Evolutionary conservation across 305 asterid species (phyloP), one percentile per base, ranked within the genome.

Genomic region (Fraxinus latifolia): DNA sequence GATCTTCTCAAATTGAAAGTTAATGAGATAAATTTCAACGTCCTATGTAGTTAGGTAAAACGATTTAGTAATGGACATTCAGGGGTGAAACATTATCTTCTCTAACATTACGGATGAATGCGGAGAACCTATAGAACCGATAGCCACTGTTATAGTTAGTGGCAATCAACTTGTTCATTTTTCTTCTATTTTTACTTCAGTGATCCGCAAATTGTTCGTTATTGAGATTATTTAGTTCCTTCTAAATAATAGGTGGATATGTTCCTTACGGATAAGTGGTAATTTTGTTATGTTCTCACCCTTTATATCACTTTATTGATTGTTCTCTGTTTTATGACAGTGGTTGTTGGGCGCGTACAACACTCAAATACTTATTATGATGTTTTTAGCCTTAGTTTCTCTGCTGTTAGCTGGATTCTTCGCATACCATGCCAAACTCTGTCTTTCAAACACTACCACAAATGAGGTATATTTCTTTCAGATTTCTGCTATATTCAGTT

Each of bases 401-500:
- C 81, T 96, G 87, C 84, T 96, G 83, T 80, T 96, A 70, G 91
- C 90, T 84, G 97, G 99, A 78, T 96, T 96, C 96, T 90, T 93
- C 86, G 83, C 78, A 17, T 96, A 96, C 91, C 99, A 96, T 89
- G 89, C 93, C 76, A 96, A 92, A 89, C 94, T 96, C 19, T 92
- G 97, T 85, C 84, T 94, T 83, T 90, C 97, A 71, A 96, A 96
- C 92, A 94, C 96, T 32, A 96, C 99, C 68, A 96, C 99, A 34
- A 94, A 94, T 81, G 99, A 96, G 98, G 99, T 96, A 76, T 21
- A 53, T 60, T 23, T 73, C 82, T 71, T 77, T 85, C 74, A 7
- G 60, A 7, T 71, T 72, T 70, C 23, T 2, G 71, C 84, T 81
- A 6, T 31, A 19, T 44, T 55, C 72, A 76, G 4, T 55, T 79